Percentiles rank a stretch among this genome's conserved stretches.
These are phyloP conservation scores for Debaryomyces psychrophilus DNA, from an alignment of 1,139 yeast species.

Conservation along the genomic window DNA sequence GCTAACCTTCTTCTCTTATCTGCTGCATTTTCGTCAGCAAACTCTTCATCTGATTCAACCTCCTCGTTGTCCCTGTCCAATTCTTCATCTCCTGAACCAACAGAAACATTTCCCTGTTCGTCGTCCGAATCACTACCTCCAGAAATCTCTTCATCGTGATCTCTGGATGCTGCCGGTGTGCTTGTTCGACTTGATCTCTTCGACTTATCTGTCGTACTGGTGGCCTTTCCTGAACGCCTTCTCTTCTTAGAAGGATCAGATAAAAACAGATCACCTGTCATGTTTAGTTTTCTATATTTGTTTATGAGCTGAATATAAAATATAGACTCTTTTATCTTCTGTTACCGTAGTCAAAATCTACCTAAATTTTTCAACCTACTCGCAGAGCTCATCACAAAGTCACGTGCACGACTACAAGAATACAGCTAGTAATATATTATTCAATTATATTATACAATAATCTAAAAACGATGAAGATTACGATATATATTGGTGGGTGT, in stretches of 20 bases:
- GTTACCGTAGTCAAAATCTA: background rate
- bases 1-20: slow-evolving; percentile 95
- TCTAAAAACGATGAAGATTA: background rate
- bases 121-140: slow-evolving; percentile 41
- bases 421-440: background rate
- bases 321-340: background rate
- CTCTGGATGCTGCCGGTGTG: slow-evolving; percentile 14
- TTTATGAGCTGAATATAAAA: background rate
- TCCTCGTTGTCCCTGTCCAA: slow-evolving; percentile 37
- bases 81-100: slow-evolving; percentile 29
- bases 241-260: slow-evolving; percentile 61
- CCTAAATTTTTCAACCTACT: slow-evolving; percentile 13
- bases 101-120: slow-evolving; percentile 28
- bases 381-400: slow-evolving; percentile 9
- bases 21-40: slow-evolving; percentile 78
- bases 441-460: slow-evolving; percentile 5
- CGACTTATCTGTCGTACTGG: slow-evolving; percentile 22
- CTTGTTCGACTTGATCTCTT: slow-evolving; percentile 17
- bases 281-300: slow-evolving; percentile 14
- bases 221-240: slow-evolving; percentile 39
- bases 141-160: slow-evolving; percentile 45
- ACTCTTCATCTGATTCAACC: slow-evolving; percentile 67
- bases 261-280: slow-evolving; percentile 64
- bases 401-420: background rate
- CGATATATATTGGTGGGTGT: background rate